Conservation (phyloP, 176 grass and related monocot species). For the Carex littledalei region DNA sequence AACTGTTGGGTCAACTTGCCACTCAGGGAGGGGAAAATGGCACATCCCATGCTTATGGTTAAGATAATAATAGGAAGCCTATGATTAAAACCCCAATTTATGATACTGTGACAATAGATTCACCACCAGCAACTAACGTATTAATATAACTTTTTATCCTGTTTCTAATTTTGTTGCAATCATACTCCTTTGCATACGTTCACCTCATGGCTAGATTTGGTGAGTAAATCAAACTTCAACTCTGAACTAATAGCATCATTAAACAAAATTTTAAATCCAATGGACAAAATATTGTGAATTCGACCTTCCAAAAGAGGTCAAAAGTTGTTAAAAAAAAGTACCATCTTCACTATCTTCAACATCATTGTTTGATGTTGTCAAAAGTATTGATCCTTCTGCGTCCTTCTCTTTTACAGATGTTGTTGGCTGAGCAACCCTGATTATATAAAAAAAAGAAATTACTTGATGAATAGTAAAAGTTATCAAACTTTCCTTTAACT, state of each 20-base stretch:
- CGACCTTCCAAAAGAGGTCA: background rate
- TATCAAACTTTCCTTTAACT: background rate
- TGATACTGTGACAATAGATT: background rate
- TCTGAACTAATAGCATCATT: background rate
- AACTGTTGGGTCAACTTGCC: conserved; percentile 1
- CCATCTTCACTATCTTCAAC: conserved; percentile 35
- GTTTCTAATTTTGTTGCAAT: background rate
- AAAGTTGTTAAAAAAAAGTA: background rate
- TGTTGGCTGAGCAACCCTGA: conserved; percentile 21
- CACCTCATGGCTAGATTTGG: background rate
- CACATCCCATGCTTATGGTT: background rate
- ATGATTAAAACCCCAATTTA: background rate
- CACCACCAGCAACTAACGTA: background rate
- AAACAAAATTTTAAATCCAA: background rate
- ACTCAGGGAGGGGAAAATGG: background rate
- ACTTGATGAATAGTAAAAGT: background rate
- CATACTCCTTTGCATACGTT: background rate
- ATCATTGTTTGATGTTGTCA: conserved; percentile 7
- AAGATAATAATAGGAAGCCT: background rate
- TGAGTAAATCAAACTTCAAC: background rate
- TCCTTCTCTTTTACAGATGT: conserved; percentile 29
- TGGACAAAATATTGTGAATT: background rate
- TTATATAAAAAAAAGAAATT: conserved; percentile 13
- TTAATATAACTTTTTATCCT: background rate
- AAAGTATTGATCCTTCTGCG: conserved; percentile 23